Percentiles rank a stretch among this genome's conserved stretches.
These are phyloP conservation scores for Nakazawaea peltata DNA, from an alignment of 805 yeast genomes.

Conservation along the genomic window DNA sequence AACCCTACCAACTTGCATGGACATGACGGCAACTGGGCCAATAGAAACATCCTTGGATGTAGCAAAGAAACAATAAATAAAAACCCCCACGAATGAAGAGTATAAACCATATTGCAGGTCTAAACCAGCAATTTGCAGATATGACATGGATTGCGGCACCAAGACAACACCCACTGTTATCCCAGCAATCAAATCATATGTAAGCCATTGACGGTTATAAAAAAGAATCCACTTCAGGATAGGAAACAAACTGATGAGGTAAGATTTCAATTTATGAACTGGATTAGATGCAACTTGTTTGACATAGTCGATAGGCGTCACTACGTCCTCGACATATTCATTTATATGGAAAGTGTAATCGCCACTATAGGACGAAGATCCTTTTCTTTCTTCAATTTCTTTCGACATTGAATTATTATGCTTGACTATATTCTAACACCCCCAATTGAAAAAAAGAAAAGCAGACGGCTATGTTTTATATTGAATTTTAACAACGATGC, in stretches of 20 bases:
- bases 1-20: slow-evolving; percentile 74
- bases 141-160: slow-evolving; percentile 95
- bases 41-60: slow-evolving; percentile 93
- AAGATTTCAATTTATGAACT: slow-evolving; percentile 28
- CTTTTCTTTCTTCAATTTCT: too few species aligned
- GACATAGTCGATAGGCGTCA: slow-evolving; percentile 20
- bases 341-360: not conserved
- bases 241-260: slow-evolving; percentile 66
- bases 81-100: slow-evolving; percentile 87
- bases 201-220: slow-evolving; percentile 74
- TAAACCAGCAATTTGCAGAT: slow-evolving; percentile 79
- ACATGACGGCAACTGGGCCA: slow-evolving; percentile 97
- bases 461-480: too few species aligned
- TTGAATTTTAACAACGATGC: too few species aligned
- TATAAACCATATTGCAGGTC: slow-evolving; percentile 82
- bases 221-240: slow-evolving; percentile 77
- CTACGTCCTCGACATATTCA: slow-evolving; percentile 17
- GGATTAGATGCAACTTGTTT: slow-evolving; percentile 29
- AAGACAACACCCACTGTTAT: slow-evolving; percentile 88
- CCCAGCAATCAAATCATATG: slow-evolving; percentile 84
- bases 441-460: too few species aligned
- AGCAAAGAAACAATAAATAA: slow-evolving; percentile 84
- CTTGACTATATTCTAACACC: too few species aligned
- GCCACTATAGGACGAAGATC: too few species aligned
- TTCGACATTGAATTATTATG: too few species aligned